Conservation (phyloP, 2,329 filamentous ascomycete genomes). For the Talaromyces sp. region DNA sequence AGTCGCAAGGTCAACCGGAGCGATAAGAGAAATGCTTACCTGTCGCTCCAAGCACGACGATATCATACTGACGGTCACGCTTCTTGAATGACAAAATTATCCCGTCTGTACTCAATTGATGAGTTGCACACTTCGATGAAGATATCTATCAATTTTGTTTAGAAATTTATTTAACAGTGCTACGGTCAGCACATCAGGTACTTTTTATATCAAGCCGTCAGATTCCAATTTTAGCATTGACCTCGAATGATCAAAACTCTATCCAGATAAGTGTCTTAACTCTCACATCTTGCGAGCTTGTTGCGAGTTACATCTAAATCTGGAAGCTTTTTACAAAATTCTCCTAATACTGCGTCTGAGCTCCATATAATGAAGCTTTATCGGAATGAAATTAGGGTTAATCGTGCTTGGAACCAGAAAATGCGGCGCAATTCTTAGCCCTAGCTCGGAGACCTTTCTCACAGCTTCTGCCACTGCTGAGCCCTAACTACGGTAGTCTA, state of each 20-base stretch:
- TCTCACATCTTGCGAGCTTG: background rate
- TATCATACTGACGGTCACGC: background rate
- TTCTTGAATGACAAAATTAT: background rate
- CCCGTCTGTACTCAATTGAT: background rate
- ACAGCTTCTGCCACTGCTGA: background rate
- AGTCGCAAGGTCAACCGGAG: too few relatives aligned
- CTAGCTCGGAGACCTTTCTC: background rate
- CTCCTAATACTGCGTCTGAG: background rate
- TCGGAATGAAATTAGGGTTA: background rate
- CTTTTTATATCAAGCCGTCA: background rate
- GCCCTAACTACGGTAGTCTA: background rate
- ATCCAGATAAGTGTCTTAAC: background rate
- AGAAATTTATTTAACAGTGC: background rate
- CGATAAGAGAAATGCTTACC: background rate
- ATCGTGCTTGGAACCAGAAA: background rate
- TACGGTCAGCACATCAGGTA: background rate
- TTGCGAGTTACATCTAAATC: background rate
- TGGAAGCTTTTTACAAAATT: background rate
- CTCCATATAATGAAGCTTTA: background rate
- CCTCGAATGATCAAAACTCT: background rate
- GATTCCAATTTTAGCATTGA: background rate
- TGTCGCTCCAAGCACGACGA: background rate
- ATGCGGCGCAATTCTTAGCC: background rate
- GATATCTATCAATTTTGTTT: background rate
- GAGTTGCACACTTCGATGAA: background rate